Percentiles rank a stretch among this genome's conserved stretches.
phyloP scores from a whole-genome alignment of 208 protist species.

The Blechomonas ayalai region DNA sequence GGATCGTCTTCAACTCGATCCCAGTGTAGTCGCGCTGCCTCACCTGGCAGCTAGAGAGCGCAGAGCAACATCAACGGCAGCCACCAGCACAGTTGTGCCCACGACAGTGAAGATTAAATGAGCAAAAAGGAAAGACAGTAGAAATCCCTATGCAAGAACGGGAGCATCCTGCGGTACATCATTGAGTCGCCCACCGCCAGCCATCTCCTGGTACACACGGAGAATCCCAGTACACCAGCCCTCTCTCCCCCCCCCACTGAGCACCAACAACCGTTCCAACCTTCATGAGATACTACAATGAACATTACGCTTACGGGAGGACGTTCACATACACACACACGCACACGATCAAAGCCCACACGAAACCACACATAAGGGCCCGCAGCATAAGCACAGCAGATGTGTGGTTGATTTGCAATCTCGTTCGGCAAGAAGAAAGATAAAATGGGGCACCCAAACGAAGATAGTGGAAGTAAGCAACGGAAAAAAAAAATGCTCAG shows the following conservation, averaged over 20 bases:
- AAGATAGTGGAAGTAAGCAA: constrained; percentile 4
- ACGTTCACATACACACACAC: background rate
- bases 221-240: constrained; percentile 1
- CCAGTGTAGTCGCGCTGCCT: too few relatives aligned
- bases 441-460: background rate
- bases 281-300: too few relatives aligned
- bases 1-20: too few relatives aligned
- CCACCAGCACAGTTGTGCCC: too few relatives aligned
- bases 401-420: background rate
- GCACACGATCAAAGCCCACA: background rate
- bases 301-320: too few relatives aligned
- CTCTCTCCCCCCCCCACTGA: background rate
- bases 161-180: too few relatives aligned
- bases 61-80: too few relatives aligned
- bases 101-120: too few relatives aligned
- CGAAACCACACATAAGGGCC: background rate
- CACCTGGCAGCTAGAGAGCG: too few relatives aligned
- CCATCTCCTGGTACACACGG: constrained; percentile 6
- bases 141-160: too few relatives aligned
- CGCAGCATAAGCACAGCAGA: background rate
- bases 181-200: background rate
- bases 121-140: too few relatives aligned
- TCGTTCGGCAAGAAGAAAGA: constrained; percentile 1
- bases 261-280: too few relatives aligned
- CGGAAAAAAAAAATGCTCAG: background rate